phyloP scores from a whole-genome alignment of 2,329 filamentous ascomycete genomes.

The Fulvia fulva region DNA sequence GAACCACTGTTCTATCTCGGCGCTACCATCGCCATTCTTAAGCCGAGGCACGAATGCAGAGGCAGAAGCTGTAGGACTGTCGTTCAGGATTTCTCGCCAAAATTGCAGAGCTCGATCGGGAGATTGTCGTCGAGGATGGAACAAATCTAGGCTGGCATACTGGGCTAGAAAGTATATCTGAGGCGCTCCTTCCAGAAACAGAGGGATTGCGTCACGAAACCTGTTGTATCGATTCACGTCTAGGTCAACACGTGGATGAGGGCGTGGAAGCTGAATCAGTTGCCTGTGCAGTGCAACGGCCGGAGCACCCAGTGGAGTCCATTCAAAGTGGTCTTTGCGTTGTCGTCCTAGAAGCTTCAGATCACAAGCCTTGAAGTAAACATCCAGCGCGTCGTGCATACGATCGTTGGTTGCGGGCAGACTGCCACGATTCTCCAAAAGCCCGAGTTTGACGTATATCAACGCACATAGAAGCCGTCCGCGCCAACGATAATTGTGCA shows the following conservation, averaged over 20 bases:
- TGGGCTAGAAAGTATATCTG: background rate
- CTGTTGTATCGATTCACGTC: constrained; percentile 13
- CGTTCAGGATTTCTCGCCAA: background rate
- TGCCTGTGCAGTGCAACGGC: background rate
- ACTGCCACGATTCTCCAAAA: background rate
- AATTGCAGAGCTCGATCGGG: background rate
- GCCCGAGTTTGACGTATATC: constrained; percentile 7
- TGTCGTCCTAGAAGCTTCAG: constrained; percentile 1
- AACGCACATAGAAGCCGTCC: constrained; percentile 19
- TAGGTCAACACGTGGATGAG: background rate
- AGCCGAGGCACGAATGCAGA: background rate
- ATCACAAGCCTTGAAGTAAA: constrained; percentile 13
- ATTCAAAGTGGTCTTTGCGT: constrained; percentile 5
- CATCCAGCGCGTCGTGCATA: constrained; percentile 15
- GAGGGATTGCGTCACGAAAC: background rate
- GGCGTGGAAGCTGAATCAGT: background rate
- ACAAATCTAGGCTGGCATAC: background rate
- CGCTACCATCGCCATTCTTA: background rate
- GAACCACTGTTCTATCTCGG: background rate
- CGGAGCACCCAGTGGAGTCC: constrained; percentile 2
- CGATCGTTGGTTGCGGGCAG: background rate
- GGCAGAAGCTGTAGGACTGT: background rate
- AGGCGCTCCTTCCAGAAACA: background rate
- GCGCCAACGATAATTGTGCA: constrained; percentile 21
- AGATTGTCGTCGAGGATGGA: background rate